Conservation (phyloP, 768 basidiomycete genomes). For the Coprinopsis strossmayeri region DNA sequence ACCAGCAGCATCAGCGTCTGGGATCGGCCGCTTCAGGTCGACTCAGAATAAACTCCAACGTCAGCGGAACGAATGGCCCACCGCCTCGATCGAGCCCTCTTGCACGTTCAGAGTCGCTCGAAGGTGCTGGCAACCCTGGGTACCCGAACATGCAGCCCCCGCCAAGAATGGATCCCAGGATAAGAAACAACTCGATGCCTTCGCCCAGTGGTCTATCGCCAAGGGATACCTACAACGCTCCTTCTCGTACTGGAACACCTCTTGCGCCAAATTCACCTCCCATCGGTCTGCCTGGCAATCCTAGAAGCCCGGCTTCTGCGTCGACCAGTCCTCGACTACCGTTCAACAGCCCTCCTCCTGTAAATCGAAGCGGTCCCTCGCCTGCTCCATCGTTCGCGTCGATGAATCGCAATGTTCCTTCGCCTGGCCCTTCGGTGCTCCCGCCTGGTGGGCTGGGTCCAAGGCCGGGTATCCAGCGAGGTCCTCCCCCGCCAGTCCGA, state of each 20-base stretch:
- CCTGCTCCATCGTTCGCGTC: constrained; percentile 10
- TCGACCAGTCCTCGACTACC: neutral
- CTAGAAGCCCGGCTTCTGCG: neutral
- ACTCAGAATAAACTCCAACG: constrained; percentile 25
- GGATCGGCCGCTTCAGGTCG: constrained; percentile 21
- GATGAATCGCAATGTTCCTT: constrained; percentile 14
- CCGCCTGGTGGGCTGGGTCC: too few species aligned
- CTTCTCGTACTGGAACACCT: constrained; percentile 6
- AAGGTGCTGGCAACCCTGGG: constrained; percentile 1
- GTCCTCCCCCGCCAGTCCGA: constrained; percentile 8
- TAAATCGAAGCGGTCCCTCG: constrained; percentile 3
- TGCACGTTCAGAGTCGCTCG: too few species aligned
- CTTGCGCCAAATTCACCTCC: neutral
- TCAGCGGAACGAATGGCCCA: constrained; percentile 13
- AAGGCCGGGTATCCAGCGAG: neutral
- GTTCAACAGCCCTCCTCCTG: constrained; percentile 1
- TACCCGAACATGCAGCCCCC: constrained; percentile 5
- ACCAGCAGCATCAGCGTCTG: constrained; percentile 19
- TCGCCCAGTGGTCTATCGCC: neutral
- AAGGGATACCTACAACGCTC: neutral
- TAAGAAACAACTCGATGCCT: neutral
- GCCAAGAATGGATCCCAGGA: neutral
- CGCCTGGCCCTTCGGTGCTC: constrained; percentile 13
- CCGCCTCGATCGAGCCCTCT: constrained; percentile 30
- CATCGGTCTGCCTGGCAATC: constrained; percentile 1